Evolutionary conservation across 169 alveolate genomes (phyloP), one percentile per base, ranked within the genome.

Genomic region (Neospora caninum): DNA sequence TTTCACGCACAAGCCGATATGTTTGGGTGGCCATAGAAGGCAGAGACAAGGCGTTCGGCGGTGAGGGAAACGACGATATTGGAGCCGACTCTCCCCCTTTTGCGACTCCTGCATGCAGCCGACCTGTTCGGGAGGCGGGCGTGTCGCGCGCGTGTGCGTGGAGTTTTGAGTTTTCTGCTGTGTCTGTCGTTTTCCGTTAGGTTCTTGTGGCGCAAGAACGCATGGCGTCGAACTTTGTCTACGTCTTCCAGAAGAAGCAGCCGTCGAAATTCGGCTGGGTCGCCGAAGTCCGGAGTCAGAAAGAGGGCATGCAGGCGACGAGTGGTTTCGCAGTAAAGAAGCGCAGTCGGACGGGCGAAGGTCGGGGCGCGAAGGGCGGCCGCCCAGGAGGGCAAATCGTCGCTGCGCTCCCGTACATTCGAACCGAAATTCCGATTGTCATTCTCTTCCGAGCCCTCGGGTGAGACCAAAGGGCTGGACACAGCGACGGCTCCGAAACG

Each of bases 161-260:
- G n/a, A n/a, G n/a, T n/a, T n/a, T n/a, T n/a, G 13, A 7, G 58
- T 13, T 13, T 49, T 49, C 58, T 49, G 4, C 13, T 49, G 58
- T 49, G 22, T 49, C 58, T 49, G 58, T 49, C 13, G 45, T 43
- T 2, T 13, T 0, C 45, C 80, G 31, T 38, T 70, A 91, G 93
- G 93, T 91, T 91, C 96, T 99, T 67, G 99, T 99, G 22, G 99
- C 99, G 4, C 99, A 99, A 95, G 99, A 99, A 94, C 98, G 99
- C 94, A 99, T 99, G 99, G 99, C 99, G 27, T 98, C 98, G 92
- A 99, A 99, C 96, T 99, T 99, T 96, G 99, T 99, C 39, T 98
- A 99, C 96, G 99, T 99, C 34, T 99, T 99, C 97, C 97, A 98
- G 93, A 98, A 98, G 96, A 99, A 98, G 93, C 99, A 99, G 94